Base-by-base conservation (phyloP, 768 basidiomycete species). In the Rhizopogon vulgaris region DNA sequence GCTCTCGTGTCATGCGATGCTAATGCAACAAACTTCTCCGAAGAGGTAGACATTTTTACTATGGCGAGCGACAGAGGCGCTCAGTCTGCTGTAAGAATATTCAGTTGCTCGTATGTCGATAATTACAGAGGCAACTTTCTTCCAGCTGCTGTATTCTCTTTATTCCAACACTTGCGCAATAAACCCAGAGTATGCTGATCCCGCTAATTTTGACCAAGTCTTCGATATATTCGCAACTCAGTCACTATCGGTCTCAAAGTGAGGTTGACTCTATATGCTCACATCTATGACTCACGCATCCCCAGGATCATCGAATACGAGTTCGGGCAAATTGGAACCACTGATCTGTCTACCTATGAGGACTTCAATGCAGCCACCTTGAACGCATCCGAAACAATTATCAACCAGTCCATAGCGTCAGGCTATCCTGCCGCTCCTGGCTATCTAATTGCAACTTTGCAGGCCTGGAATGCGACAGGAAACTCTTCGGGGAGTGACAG, bases 1-100 rank as follows among this genome's bases (percentile, higher is more conserved):
- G 94, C 94, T 11, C 76, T 94, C 56, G 79, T 96, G 45, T 78
- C 83, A 3, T 95, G 93, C 66, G 92, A 94, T 62, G 62, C 64
- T 51, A 93, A 94, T 65, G 76, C 84, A 15, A 89, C 89, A 14
- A 70, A 78, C 53, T 72, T 79, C 3, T 82, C 83, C 1, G 63
- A 72, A 48, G 73, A 78, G 3, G 65, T 73, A 43, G 93, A 96
- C 64, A 78, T 94, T 48, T 92, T 96, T 67, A 90, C 89, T 0
- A 74, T 90, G 38, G 91, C 90, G 18, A 73, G 78, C 38, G 81
- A 86, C 56, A 74, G 80, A 55, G 94, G 94, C 4, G 94, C 93
- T 1, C 78, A 81, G 34, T 85, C 87, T 12, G 90, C 88, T 32
- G 88, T 90, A 60, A 62, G 81, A 71, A 25, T 24, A 34, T 17